phyloP scores from a whole-genome alignment of 2,329 filamentous ascomycete species.

The Xylaria polymorpha region DNA sequence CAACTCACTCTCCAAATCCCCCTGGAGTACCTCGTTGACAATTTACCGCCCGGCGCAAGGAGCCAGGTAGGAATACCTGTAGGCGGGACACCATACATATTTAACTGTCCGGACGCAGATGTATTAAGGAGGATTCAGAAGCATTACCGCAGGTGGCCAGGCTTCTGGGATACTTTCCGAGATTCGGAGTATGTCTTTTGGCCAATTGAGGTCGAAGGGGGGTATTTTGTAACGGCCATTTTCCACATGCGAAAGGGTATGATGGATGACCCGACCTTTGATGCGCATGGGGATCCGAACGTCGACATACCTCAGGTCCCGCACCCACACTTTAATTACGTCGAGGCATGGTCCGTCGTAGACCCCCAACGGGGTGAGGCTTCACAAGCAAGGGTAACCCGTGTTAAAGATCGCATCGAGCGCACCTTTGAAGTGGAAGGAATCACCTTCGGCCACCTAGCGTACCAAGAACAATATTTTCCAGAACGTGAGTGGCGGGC shows the following conservation, averaged over 20 bases:
- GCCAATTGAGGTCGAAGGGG: slow-evolving; percentile 31
- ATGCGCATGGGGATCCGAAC: not conserved
- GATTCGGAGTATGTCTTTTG: slow-evolving; percentile 33
- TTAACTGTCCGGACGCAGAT: slow-evolving; percentile 11
- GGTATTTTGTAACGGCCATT: slow-evolving; percentile 35
- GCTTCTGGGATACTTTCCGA: slow-evolving; percentile 24
- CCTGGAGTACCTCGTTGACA: slow-evolving; percentile 18
- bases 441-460: slow-evolving; percentile 2
- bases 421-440: slow-evolving; percentile 20
- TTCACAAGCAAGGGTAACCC: slow-evolving; percentile 6
- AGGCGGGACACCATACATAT: slow-evolving; percentile 22
- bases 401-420: slow-evolving; percentile 12
- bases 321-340: slow-evolving; percentile 6
- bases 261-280: slow-evolving; percentile 25
- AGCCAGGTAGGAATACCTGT: slow-evolving; percentile 2
- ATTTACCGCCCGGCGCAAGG: slow-evolving; percentile 10
- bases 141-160: not conserved
- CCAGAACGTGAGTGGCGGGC: not conserved
- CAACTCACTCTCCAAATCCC: slow-evolving; percentile 16
- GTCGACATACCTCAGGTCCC: slow-evolving; percentile 13
- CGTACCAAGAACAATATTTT: slow-evolving; percentile 10
- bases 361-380: slow-evolving; percentile 24
- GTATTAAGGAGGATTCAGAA: slow-evolving; percentile 1
- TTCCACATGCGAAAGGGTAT: slow-evolving; percentile 20
- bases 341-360: slow-evolving; percentile 34